Conservation (phyloP, 2,329 filamentous ascomycete species). For the Fusarium albidum region DNA sequence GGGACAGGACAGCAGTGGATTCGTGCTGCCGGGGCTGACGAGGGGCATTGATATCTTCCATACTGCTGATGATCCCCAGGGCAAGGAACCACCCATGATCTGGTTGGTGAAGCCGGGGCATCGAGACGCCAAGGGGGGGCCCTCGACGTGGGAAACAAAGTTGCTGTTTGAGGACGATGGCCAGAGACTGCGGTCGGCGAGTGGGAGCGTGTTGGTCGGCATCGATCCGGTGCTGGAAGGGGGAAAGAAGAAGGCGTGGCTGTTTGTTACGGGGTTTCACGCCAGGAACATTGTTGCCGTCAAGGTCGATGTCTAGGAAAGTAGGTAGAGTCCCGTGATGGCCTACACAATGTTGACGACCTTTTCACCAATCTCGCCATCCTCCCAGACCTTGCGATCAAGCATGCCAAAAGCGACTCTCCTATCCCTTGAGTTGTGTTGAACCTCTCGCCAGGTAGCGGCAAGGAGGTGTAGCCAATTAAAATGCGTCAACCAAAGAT, state of each 20-base stretch:
- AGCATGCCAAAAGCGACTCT: too few species aligned
- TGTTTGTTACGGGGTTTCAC: conserved; percentile 66
- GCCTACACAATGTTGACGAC: too few species aligned
- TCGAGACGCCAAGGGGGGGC: conserved; percentile 12
- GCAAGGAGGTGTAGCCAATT: too few species aligned
- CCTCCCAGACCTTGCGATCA: too few species aligned
- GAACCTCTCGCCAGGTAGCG: too few species aligned
- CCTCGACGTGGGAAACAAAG: conserved; percentile 50
- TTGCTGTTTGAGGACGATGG: conserved; percentile 68
- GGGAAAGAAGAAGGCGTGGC: conserved; percentile 59
- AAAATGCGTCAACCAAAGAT: too few species aligned
- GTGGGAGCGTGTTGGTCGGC: conserved; percentile 60
- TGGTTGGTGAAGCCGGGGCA: conserved; percentile 46
- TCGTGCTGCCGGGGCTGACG: conserved; percentile 58
- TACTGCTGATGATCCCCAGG: conserved; percentile 44
- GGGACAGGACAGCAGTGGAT: conserved; percentile 60
- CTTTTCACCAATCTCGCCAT: too few species aligned
- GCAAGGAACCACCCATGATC: conserved; percentile 54
- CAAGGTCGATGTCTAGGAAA: conserved; percentile 55
- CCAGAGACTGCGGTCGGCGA: conserved; percentile 55
- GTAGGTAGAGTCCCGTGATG: too few species aligned
- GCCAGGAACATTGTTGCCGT: conserved; percentile 58
- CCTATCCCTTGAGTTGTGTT: too few species aligned
- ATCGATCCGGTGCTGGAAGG: conserved; percentile 56
- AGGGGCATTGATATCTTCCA: conserved; percentile 48